Evolutionary conservation across 2,329 filamentous ascomycete species (phyloP), one percentile per base, ranked within the genome.

Genomic region (Verticillium dahliae): DNA sequence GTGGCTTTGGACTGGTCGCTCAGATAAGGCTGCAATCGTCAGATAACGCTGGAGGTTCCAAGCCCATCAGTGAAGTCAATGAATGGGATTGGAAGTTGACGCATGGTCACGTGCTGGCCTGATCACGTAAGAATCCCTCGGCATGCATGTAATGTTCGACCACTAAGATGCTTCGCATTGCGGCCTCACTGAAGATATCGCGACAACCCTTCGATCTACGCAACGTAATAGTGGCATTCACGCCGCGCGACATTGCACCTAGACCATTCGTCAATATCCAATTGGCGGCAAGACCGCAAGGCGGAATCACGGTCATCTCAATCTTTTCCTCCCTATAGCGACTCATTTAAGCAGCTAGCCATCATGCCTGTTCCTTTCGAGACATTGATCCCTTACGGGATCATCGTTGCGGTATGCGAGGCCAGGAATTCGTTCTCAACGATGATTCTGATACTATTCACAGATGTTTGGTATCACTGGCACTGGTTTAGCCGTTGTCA

Each of bases 381-480:
- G 75, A 77, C 84, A 58, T 71, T 88, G 67, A 78, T 88, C 74
- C 85, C 85, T 54, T 88, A 87, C 74, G 85, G 77, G 74, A 87
- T 88, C 79, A 84, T 88, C 73, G 73, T 85, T 69, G 79, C 75
- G 70, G 85, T 88, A 80, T 74, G 83, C 50, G 56, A 61, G 57
- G 41, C 27, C n/a, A 56, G 41, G 37, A 15, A 18, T 37, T 4
- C 57, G 34, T 22, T 11, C 22, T 37, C 15, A 59, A 33, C 27
- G 22, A 10, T 18, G n/a, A 14, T 13, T 39, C 58, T 60, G 50
- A 56, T 9, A 10, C 18, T 22, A 6, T 2, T 37, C 13, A n/a
- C 69, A 88, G 85, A 88, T 88, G 85, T 88, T 88, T 66, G 83
- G 84, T 64, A 75, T 81, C 62, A 81, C 84, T 57, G 85, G 85